Evolutionary conservation across 768 basidiomycete genomes (phyloP), one percentile per base, ranked within the genome.

Genomic region (Leccinum broughii): DNA sequence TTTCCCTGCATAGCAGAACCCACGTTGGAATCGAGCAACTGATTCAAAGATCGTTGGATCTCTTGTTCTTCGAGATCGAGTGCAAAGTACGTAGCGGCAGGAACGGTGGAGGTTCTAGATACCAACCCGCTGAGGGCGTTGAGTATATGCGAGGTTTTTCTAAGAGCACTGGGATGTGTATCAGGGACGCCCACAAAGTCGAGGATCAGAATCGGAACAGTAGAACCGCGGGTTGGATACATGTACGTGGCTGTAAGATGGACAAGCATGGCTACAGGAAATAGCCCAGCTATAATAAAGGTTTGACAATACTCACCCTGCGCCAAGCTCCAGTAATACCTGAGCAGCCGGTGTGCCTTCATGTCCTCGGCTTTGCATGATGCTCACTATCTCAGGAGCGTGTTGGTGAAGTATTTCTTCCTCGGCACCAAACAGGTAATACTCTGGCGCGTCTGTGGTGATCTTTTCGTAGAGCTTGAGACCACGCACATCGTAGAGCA

Each of bases 11-110:
- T 78, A 35, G 78, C 73, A 10, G 76, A 65, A 30, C 92, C 92
- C 35, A 89, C 76, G 13, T 84, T 81, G 13, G 90, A 90, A 14
- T 70, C 66, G 54, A 81, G 72, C 62, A 99, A 86, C 66, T 86
- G 79, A 20, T 76, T 76, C 26, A 98, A 83, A 8, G 93, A 90
- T 35, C 93, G 87, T 59, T 86, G 82, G 26, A 98, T 85, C 69
- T 97, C 95, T 52, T 83, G 85, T 65, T 88, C 81, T 72, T 97
- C 94, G 32, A 98, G 85, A 70, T 98, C 97, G 55, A 99, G 89
- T 20, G 96, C 94, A 77, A 90, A 93, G 72, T 95, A 95, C 2
- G 85, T 90, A 68, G 90, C 85, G 1, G 87, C 84, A 3, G 85
- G 75, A 2, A 70, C 64, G 1, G 71, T 57, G 11, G 69, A 70